Percentiles rank a stretch among this genome's conserved stretches.
These are phyloP conservation scores for Metschnikowia corniflorae DNA, from an alignment of 805 yeast genomes.

Conservation along the genomic window DNA sequence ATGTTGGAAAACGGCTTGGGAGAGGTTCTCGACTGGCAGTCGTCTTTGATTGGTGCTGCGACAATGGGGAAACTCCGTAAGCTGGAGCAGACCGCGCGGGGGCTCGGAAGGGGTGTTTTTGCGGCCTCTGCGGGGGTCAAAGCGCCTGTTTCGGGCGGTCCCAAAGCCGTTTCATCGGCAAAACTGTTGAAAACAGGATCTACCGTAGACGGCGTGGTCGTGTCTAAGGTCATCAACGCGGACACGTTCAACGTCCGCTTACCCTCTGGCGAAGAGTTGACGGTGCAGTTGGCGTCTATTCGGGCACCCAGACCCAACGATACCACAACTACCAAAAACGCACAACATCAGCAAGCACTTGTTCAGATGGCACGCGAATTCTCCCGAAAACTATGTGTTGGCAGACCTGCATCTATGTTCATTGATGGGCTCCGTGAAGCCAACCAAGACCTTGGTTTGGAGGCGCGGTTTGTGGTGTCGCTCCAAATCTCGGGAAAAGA, in stretches of 20 bases:
- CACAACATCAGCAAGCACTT: constrained; percentile 44
- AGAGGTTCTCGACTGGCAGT: constrained; percentile 78
- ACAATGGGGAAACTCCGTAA: constrained; percentile 59
- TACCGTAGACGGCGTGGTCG: constrained; percentile 46
- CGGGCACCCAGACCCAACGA: constrained; percentile 72
- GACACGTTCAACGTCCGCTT: constrained; percentile 62
- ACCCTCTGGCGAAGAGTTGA: constrained; percentile 47
- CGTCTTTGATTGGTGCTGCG: constrained; percentile 59
- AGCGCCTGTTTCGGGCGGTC: constrained; percentile 9
- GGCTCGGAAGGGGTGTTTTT: constrained; percentile 52
- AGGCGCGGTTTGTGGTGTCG: constrained; percentile 64
- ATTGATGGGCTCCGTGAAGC: constrained; percentile 65
- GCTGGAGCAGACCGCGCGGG: constrained; percentile 62
- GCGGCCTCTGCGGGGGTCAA: constrained; percentile 40
- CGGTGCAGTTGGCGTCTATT: constrained; percentile 73
- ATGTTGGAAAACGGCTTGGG: constrained; percentile 69
- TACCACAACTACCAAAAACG: constrained; percentile 37
- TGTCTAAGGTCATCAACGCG: constrained; percentile 60
- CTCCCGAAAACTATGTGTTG: constrained; percentile 64
- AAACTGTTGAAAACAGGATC: constrained; percentile 42
- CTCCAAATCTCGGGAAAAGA: constrained; percentile 46
- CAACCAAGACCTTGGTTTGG: constrained; percentile 52
- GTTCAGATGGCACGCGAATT: constrained; percentile 70
- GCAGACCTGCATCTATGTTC: constrained; percentile 59
- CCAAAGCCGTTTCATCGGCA: constrained; percentile 10